Evolutionary conservation across 225 moss, liverwort and hornwort species (phyloP).

Genomic region (Bryoerythrophyllum caledonicum): DNA sequence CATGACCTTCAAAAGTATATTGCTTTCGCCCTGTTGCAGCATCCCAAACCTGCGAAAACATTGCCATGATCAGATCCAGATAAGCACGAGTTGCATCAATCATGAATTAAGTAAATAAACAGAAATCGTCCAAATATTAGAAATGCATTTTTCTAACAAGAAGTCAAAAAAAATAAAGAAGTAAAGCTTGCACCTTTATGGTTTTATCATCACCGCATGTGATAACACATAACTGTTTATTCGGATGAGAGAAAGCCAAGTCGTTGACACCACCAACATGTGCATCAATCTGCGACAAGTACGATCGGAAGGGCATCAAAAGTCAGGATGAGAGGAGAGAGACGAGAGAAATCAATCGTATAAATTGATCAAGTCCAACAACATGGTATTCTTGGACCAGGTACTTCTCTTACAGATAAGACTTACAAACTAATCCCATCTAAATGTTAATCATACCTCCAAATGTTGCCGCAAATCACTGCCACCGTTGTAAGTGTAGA

Average conservation of each 20-base stretch:
- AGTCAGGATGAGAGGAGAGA: conserved; percentile 4
- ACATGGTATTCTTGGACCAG: neutral
- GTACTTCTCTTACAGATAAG: neutral
- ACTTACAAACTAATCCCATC: neutral
- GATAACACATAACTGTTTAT: conserved; percentile 96
- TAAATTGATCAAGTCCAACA: neutral
- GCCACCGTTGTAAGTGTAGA: conserved; percentile 82
- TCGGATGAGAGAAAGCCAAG: conserved; percentile 97
- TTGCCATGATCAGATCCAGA: conserved; percentile 7
- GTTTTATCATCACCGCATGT: conserved; percentile 99
- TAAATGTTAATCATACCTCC: conserved; percentile 53
- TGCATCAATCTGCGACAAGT: conserved; percentile 78
- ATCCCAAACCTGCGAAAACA: conserved; percentile 77
- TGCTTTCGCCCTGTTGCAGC: conserved; percentile 84
- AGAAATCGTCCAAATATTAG: neutral
- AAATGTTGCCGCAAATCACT: conserved; percentile 89
- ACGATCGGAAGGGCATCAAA: conserved; percentile 19
- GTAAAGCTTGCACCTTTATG: conserved; percentile 65
- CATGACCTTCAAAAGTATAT: conserved; percentile 98
- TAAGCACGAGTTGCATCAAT: neutral
- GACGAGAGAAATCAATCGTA: neutral
- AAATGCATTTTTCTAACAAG: neutral
- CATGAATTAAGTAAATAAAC: neutral
- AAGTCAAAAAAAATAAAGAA: neutral
- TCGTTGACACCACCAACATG: conserved; percentile 99